Evolutionary conservation across 805 yeast species (phyloP).

Genomic region (Zygosaccharomyces rouxii): DNA sequence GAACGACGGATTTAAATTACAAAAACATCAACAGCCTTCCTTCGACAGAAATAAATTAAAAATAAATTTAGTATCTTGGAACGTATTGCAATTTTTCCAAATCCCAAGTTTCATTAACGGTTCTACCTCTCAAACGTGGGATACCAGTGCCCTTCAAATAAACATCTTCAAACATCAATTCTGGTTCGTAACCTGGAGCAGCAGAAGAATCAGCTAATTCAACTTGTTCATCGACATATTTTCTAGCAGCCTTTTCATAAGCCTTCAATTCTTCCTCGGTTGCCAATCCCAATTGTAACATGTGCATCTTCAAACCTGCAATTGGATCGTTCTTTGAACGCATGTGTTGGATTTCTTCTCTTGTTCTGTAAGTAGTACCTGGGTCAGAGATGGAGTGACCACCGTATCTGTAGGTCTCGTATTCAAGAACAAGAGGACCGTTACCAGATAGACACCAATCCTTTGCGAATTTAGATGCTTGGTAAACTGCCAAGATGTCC

Average conservation of each 20-base stretch:
- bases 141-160: slow-evolving; percentile 93
- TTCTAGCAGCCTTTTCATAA: slow-evolving; percentile 94
- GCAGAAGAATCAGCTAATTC: slow-evolving; percentile 91
- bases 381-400: slow-evolving; percentile 99
- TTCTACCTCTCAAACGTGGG: slow-evolving; percentile 92
- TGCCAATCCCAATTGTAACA: slow-evolving; percentile 79
- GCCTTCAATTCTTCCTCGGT: slow-evolving; percentile 92
- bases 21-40: too few relatives aligned
- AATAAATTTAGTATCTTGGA: slow-evolving; percentile 1
- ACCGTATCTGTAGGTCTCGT: slow-evolving; percentile 98
- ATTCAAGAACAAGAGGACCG: slow-evolving; percentile 94
- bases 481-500: slow-evolving; percentile 94
- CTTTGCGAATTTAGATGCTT: slow-evolving; percentile 94
- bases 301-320: slow-evolving; percentile 86
- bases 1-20: too few relatives aligned
- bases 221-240: slow-evolving; percentile 90
- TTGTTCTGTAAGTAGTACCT: slow-evolving; percentile 99
- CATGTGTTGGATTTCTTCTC: slow-evolving; percentile 99
- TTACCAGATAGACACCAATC: slow-evolving; percentile 92
- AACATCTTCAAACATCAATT: slow-evolving; percentile 92
- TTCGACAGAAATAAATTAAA: neutral
- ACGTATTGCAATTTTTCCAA: slow-evolving; percentile 40
- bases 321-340: slow-evolving; percentile 97
- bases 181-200: slow-evolving; percentile 93
- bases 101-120: slow-evolving; percentile 92